Base-by-base conservation (phyloP, 116 monocot genomes). In the Trichopus zeylanicus region DNA sequence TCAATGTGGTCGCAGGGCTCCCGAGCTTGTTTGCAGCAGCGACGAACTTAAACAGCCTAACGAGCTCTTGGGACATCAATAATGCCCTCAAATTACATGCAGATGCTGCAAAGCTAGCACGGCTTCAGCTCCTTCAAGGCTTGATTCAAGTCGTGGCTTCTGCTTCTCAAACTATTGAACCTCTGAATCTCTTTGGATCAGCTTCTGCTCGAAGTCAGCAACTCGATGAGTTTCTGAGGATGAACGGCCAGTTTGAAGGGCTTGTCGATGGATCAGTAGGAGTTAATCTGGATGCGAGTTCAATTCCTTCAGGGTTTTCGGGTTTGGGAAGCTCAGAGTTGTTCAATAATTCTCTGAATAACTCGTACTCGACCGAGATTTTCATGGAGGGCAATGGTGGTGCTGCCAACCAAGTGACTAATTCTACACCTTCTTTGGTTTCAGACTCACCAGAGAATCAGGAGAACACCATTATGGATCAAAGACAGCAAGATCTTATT, bases 41-140 rank as follows among this genome's bases (percentile, higher is more conserved):
- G 1, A 35, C 52, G 10, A 76, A 72, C 56, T 53, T 72, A 6
- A 29, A 48, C 31, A 71, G 58, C 67, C 29, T 74, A 4, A 21
- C 67, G 9, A 57, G 31, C 20, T 52, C 59, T 20, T 60, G 52
- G 57, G 72, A 73, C 9, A 4, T 16, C 42, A 12, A 16, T 13
- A 46, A 52, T 55, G 66, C 55, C 18, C 57, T 55, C 0, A 58
- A 54, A 20, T 58, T 80, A 8, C 71, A 67, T 23, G 60, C 63
- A 0, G 67, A 74, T 46, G 70, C 66, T 16, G 46, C 63, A 0
- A 29, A 64, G 12, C 31, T 78, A 2, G 80, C 71, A 21, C 64
- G 49, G 49, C 28, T 75, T 26, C 75, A 75, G 26, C 57, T 80
- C 55, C 42, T 60, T n/a, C 80, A 80, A 26, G 48, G 46, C 54